A percentile compares a stretch with the other conserved stretches of the same genome.
Conservation (phyloP, 306 rosid species). For the Cucumis sativus region Cucumber_9930_V3 NC_026655.2:15521501-15522000, state of each 20-base stretch:
- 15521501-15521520: not conserved
- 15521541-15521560: not conserved
- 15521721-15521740: conserved; percentile 15
- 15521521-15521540: not conserved
- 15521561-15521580: conserved; percentile 7
- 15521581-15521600: not conserved
- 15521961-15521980: conserved; percentile 5
- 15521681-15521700: conserved; percentile 5
- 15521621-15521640: not conserved
- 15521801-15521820: conserved; percentile 8
- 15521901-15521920: conserved; percentile 60
- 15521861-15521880: conserved; percentile 32
- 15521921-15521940: conserved; percentile 61
- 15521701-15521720: conserved; percentile 17
- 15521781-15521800: conserved; percentile 18
- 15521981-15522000: conserved; percentile 50
- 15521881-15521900: conserved; percentile 34
- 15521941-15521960: conserved; percentile 39
- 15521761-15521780: conserved; percentile 39
- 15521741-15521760: conserved; percentile 11
- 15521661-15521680: conserved; percentile 25
- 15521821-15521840: conserved; percentile 9
- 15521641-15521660: not conserved
- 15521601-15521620: not conserved
- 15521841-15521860: conserved; percentile 3